These are phyloP conservation scores for Solanum dulcamara DNA, from an alignment of 257 asterid genomes.

Conservation along the genomic window DNA sequence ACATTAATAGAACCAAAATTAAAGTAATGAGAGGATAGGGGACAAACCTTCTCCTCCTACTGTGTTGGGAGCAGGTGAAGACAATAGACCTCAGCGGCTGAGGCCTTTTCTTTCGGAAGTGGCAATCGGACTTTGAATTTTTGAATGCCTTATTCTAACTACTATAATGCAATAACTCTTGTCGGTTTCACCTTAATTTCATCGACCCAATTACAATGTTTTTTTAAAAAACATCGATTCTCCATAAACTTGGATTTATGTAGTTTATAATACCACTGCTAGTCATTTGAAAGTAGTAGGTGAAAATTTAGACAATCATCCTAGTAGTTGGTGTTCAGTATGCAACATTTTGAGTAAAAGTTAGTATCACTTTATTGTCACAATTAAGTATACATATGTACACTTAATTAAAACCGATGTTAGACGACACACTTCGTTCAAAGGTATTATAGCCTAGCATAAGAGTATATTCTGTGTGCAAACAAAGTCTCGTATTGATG, in stretches of 20 bases:
- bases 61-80: not conserved
- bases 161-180: not conserved
- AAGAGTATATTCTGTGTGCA: not conserved
- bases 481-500: not conserved
- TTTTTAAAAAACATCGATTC: not conserved
- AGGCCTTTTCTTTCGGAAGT: slow-evolving; percentile 2
- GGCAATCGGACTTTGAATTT: not conserved
- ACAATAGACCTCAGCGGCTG: not conserved
- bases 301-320: not conserved
- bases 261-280: not conserved
- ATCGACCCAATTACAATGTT: not conserved
- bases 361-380: not conserved
- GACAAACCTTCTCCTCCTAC: not conserved
- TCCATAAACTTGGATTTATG: not conserved
- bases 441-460: not conserved
- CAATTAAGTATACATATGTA: too few species aligned
- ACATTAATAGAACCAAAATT: not conserved
- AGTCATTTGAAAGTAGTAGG: not conserved
- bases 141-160: not conserved
- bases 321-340: not conserved
- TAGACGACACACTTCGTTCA: too few species aligned
- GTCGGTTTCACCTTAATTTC: not conserved
- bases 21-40: not conserved
- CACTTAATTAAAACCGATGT: too few species aligned
- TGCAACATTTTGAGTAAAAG: not conserved